Evolutionary conservation across 140 eudicot species (phyloP).

Genomic region (Cichorium intybus): DNA sequence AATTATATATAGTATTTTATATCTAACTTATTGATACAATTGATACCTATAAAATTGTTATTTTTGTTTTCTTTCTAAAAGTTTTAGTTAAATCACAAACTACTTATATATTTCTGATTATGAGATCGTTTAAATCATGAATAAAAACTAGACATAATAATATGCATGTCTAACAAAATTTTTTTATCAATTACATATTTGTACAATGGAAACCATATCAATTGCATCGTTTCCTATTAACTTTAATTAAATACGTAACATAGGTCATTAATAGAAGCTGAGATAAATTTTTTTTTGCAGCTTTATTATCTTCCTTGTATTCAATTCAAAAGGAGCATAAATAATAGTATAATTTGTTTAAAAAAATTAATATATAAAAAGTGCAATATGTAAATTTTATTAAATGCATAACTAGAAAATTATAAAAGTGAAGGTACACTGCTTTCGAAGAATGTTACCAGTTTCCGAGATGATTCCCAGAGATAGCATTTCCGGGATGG

Average conservation of each 20-base stretch:
- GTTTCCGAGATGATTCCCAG: constrained; percentile 55
- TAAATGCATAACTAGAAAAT: neutral
- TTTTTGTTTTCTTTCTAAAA: neutral
- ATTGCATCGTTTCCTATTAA: neutral
- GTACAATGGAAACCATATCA: neutral
- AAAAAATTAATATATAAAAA: neutral
- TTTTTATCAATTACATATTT: too few relatives aligned
- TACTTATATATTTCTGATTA: neutral
- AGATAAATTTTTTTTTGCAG: too few relatives aligned
- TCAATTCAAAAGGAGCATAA: neutral
- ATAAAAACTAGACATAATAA: neutral
- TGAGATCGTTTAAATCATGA: neutral
- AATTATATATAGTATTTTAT: neutral
- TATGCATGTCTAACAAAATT: neutral
- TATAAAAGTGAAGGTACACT: neutral
- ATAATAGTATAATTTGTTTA: neutral
- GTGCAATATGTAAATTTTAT: too few relatives aligned
- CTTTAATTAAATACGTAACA: neutral
- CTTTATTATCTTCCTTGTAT: neutral
- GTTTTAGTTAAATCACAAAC: neutral
- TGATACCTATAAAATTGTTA: neutral
- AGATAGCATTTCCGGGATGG: constrained; percentile 60
- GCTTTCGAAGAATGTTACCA: constrained; percentile 36
- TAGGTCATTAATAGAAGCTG: too few relatives aligned
- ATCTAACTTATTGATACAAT: neutral